Percentiles rank a stretch among this genome's conserved stretches.
phyloP scores from a whole-genome alignment of 2,329 filamentous ascomycete genomes.

The Xylariaceae sp. region DNA sequence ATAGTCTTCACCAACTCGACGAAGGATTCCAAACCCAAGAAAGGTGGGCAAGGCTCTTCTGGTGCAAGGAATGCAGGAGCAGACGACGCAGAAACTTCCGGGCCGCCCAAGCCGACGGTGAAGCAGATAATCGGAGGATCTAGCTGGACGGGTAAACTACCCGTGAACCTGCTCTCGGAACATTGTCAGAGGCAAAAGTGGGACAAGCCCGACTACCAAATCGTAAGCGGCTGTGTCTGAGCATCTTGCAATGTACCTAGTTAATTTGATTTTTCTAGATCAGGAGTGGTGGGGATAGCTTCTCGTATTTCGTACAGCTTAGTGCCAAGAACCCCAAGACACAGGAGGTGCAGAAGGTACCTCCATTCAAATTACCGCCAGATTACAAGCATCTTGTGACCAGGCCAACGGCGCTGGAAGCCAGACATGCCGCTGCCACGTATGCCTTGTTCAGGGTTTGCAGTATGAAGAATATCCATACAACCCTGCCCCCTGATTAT shows the following conservation, averaged over 20 bases:
- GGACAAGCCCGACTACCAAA: slow-evolving; percentile 90
- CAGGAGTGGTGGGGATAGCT: slow-evolving; percentile 69
- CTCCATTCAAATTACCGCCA: slow-evolving; percentile 79
- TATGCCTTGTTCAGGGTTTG: slow-evolving; percentile 90
- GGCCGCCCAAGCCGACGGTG: slow-evolving; percentile 62
- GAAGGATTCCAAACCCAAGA: slow-evolving; percentile 53
- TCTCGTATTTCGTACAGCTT: slow-evolving; percentile 80
- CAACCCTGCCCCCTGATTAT: slow-evolving; percentile 89
- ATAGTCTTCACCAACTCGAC: slow-evolving; percentile 62
- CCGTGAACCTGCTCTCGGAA: slow-evolving; percentile 89
- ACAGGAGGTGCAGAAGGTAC: slow-evolving; percentile 71
- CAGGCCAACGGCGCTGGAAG: slow-evolving; percentile 82
- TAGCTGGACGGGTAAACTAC: slow-evolving; percentile 97
- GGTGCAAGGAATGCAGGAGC: slow-evolving; percentile 27
- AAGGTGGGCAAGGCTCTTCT: slow-evolving; percentile 35
- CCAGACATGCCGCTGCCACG: slow-evolving; percentile 88
- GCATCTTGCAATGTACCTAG: slow-evolving; percentile 20
- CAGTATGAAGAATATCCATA: slow-evolving; percentile 94
- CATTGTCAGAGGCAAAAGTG: slow-evolving; percentile 96
- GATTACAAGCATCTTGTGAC: slow-evolving; percentile 75
- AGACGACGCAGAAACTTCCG: slow-evolving; percentile 40
- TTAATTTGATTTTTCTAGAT: slow-evolving; percentile 42
- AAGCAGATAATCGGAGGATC: slow-evolving; percentile 89
- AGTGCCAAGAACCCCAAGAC: slow-evolving; percentile 80
- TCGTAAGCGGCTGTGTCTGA: slow-evolving; percentile 51